Conservation (phyloP, 2,329 filamentous ascomycete species). For the Blumeria hordei region DNA sequence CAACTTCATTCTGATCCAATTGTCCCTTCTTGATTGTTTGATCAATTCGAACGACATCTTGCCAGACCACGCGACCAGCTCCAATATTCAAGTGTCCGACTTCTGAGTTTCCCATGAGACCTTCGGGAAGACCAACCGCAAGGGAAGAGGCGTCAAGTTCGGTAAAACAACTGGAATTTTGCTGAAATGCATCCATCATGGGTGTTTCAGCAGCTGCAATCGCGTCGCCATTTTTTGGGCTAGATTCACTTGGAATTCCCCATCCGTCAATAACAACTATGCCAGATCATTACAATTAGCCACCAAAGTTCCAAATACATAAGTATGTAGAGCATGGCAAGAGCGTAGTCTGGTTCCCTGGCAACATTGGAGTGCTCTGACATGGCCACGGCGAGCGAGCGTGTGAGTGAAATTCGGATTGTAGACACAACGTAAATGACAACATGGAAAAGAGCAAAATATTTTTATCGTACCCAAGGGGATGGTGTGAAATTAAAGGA, state of each 20-base stretch:
- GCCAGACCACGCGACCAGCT: constrained; percentile 92
- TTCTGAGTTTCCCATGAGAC: constrained; percentile 96
- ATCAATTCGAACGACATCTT: constrained; percentile 93
- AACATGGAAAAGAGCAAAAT: too few species aligned
- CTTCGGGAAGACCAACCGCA: constrained; percentile 85
- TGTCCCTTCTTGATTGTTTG: constrained; percentile 42
- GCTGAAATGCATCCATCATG: constrained; percentile 78
- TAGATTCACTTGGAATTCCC: constrained; percentile 64
- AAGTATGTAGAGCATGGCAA: constrained; percentile 26
- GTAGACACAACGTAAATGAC: too few species aligned
- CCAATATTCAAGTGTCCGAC: constrained; percentile 98
- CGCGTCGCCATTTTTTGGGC: constrained; percentile 75
- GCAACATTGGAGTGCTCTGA: constrained; percentile 1
- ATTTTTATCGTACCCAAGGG: too few species aligned
- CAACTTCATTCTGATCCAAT: constrained; percentile 15
- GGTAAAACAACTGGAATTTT: constrained; percentile 62
- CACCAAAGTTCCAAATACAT: constrained; percentile 31
- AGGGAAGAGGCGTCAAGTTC: constrained; percentile 90
- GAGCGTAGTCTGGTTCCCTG: constrained; percentile 16
- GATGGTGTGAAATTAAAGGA: too few species aligned
- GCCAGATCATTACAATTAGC: constrained; percentile 30
- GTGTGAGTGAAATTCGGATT: too few species aligned
- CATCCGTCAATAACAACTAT: constrained; percentile 97
- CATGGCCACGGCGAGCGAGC: too few species aligned
- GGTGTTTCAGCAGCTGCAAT: constrained; percentile 86